Conservation (phyloP, 331 rosid species). For the Pyracantha coccinea region DNA sequence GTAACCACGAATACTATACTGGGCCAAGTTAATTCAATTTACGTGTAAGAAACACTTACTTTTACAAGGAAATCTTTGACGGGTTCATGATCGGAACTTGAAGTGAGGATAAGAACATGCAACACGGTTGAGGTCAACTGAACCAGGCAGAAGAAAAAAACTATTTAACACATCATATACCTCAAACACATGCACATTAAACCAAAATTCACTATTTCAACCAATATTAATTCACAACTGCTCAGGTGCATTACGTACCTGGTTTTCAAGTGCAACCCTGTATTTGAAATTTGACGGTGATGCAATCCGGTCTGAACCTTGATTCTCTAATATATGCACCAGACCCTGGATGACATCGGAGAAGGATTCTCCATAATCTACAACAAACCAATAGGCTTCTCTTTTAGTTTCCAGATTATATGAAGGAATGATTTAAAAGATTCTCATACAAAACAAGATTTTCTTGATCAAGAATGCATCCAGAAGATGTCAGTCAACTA, state of each 20-base stretch:
- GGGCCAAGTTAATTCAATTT: neutral
- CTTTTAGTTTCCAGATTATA: neutral
- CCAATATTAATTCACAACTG: conserved; percentile 7
- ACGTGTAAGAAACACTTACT: conserved; percentile 35
- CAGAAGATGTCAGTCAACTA: neutral
- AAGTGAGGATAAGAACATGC: conserved; percentile 64
- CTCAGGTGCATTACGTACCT: conserved; percentile 41
- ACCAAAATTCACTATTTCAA: conserved; percentile 3
- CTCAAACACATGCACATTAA: neutral
- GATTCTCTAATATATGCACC: conserved; percentile 63
- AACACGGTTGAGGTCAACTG: conserved; percentile 86
- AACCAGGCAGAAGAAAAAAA: conserved; percentile 11
- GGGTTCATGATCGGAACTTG: conserved; percentile 46
- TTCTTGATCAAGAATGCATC: neutral
- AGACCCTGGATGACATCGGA: conserved; percentile 71
- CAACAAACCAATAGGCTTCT: conserved; percentile 12
- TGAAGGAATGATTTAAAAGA: neutral
- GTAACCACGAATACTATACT: neutral
- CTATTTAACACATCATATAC: neutral
- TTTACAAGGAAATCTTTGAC: conserved; percentile 69
- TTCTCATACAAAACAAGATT: neutral
- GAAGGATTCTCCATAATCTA: conserved; percentile 83
- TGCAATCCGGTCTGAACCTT: conserved; percentile 47
- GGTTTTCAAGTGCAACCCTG: conserved; percentile 81
- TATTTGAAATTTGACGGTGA: conserved; percentile 84